Conservation (phyloP, 1,284 basidiomycete species). For the Cryptococcus maquisensis region DNA sequence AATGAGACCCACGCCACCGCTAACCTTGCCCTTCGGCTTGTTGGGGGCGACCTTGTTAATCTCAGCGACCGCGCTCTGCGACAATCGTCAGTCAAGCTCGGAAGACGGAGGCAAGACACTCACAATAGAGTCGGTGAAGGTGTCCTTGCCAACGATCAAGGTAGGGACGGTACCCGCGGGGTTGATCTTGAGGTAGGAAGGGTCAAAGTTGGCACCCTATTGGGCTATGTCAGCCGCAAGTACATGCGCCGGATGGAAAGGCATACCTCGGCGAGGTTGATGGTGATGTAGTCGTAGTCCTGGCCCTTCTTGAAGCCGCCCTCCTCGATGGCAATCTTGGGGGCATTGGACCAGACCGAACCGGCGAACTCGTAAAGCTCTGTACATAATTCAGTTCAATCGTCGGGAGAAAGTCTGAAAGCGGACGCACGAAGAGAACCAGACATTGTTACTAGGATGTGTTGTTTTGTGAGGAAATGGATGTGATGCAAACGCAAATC, state of each 20-base stretch:
- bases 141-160: constrained; percentile 52
- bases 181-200: constrained; percentile 58
- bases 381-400: not conserved
- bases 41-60: constrained; percentile 53
- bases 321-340: constrained; percentile 42
- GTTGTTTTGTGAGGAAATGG: not conserved
- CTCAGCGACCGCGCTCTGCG: constrained; percentile 52
- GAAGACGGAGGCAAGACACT: constrained; percentile 2
- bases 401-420: not conserved
- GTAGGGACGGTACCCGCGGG: constrained; percentile 58
- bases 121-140: constrained; percentile 53
- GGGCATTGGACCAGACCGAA: constrained; percentile 42
- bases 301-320: constrained; percentile 29
- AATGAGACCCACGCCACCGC: constrained; percentile 37
- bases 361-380: constrained; percentile 41
- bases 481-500: not conserved
- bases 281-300: constrained; percentile 28
- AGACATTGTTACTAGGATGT: too few species aligned
- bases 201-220: constrained; percentile 61
- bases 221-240: not conserved
- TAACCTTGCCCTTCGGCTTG: constrained; percentile 37
- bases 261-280: constrained; percentile 39
- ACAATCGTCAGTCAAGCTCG: not conserved
- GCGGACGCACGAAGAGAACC: not conserved
- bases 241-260: not conserved